Evolutionary conservation across 441 rosid species (phyloP), one percentile per base, ranked within the genome.

Genomic region (Gossypium gossypioides): DNA sequence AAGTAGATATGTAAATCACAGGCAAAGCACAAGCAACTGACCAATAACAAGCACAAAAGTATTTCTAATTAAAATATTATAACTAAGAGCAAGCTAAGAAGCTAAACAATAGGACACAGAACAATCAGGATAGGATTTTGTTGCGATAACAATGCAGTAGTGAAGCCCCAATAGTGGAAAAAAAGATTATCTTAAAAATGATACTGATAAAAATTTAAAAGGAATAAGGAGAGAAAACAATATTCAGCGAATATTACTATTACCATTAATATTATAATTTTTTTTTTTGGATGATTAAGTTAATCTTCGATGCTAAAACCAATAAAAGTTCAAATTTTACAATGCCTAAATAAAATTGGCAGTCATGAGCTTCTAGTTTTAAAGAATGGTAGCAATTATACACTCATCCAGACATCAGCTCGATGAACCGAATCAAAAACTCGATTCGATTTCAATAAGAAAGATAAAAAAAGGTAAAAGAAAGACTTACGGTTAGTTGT

Each of bases 401-500:
- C 71, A 48, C 10, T 25, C 58, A 15, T n/a, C 6, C 24, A 48
- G 10, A 27, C 48, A 68, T 29, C 42, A 52, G 61, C 48, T 68
- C 16, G 19, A 51, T 4, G 1, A 29, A 29, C 13, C 25, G 2
- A 50, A 25, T 15, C 16, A 44, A 65, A 66, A 22, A 46, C 27
- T 55, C 27, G n/a, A 59, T 59, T 27, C 6, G 15, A 27, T 68
- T 68, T 51, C 72, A 13, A 51, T 27, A 59, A 51, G 46, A 68
- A 29, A 37, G 44, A 21, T 18, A 2, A 19, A 52, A 22, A 13
- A 5, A 9, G 52, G 4, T 54, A 78, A 19, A 4, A 6, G 48
- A 77, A 58, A 68, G 71, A 76, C 95, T 83, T 78, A 89, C 97
- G 83, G 63, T 72, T 86, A 29, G 83, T 78, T 4, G 90, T 77